These are phyloP conservation scores for Colletotrichum ledebouriae DNA, from an alignment of 2,329 filamentous ascomycete species.

Conservation along the genomic window DNA sequence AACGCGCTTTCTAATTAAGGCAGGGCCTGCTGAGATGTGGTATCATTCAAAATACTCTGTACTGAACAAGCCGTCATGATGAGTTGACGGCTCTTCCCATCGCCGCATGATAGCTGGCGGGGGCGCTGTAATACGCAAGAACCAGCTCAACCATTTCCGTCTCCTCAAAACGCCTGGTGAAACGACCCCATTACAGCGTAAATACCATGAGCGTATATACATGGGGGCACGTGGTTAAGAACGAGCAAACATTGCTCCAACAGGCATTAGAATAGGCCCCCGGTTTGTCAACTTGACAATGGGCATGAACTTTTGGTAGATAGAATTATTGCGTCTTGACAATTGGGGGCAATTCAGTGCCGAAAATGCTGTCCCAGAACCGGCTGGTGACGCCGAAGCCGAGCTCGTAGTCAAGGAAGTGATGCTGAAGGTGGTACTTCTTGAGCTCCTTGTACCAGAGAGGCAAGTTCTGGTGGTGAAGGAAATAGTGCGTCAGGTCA, in stretches of 20 bases:
- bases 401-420: conserved; percentile 98
- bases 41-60: conserved; percentile 40
- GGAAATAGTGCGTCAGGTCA: conserved; percentile 98
- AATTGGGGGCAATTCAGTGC: conserved; percentile 77
- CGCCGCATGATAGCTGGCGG: conserved; percentile 19
- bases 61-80: conserved; percentile 37
- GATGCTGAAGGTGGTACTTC: conserved; percentile 97
- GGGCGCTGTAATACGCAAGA: conserved; percentile 33
- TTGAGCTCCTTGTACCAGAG: conserved; percentile 92
- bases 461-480: conserved; percentile 94
- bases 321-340: conserved; percentile 53
- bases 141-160: conserved; percentile 19
- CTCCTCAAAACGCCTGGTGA: conserved; percentile 31
- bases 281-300: conserved; percentile 33
- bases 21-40: conserved; percentile 31
- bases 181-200: conserved; percentile 38
- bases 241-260: conserved; percentile 24
- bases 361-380: conserved; percentile 95
- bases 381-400: conserved; percentile 96
- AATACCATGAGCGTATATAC: conserved; percentile 34
- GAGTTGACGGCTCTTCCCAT: conserved; percentile 35
- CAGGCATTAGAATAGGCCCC: conserved; percentile 34
- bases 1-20: conserved; percentile 30
- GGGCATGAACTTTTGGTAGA: conserved; percentile 10
- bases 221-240: conserved; percentile 28